Evolutionary conservation across 2,329 filamentous ascomycete species (phyloP), one percentile per base, ranked within the genome.

Genomic region (Dactylella cylindrospora): DNA sequence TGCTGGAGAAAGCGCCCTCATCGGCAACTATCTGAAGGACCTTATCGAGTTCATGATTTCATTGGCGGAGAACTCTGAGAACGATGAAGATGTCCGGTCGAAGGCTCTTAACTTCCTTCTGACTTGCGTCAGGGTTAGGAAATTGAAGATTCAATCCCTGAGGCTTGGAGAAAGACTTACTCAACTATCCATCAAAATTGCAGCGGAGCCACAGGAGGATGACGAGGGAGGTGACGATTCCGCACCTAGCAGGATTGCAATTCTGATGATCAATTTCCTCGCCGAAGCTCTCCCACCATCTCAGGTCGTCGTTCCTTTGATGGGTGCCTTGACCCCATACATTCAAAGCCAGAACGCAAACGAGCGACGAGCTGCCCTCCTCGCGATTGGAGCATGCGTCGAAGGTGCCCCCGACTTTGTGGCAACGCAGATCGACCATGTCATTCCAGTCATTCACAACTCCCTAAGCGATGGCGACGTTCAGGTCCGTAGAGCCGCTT

Each of bases 341-440:
- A 88, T 91, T 67, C 80, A 80, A 68, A 84, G 83, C 71, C 75
- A 79, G 60, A 81, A 94, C 70, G 80, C 90, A 28, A 84, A 88
- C 68, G 86, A 86, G 76, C 85, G 91, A 61, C 87, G 91, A 74
- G 90, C 91, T 50, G 90, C 88, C 74, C 93, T 97, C 71, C 80
- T 97, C 65, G 86, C 91, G 41, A 81, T 98, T 3, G 91, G 91
- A 60, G 94, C 91, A 77, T 91, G 88, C 68, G 91, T 95, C 47
- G 93, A 97, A 77, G 93, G 93, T 68, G 91, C 93, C 23, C 93
- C 93, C 12, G 93, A 98, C 73, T 98, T 97, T 75, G 90, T 97
- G 70, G 89, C 88, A 66, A 95, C 90, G 15, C 93, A 98, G 75
- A 82, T 97, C 65, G 80, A 85, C 70, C 81, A 85, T 67, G 86